These are phyloP conservation scores for Marchantia paleacea DNA, from an alignment of 225 moss, liverwort and hornwort species.

Conservation along the genomic window DNA sequence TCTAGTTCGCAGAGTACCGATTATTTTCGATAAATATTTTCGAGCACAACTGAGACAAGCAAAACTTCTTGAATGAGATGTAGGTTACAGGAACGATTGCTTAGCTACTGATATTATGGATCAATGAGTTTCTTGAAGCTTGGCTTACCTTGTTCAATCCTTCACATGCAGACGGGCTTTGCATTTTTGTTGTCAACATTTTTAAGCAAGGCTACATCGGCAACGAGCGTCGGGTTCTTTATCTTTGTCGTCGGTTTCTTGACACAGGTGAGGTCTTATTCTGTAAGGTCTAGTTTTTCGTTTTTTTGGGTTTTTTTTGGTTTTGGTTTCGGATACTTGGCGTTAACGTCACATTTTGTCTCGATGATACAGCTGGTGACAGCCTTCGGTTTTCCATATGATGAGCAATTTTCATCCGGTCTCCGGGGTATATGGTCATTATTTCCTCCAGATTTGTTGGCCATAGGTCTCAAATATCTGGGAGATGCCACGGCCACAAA, in stretches of 20 bases:
- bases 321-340: neutral
- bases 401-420: conserved; percentile 37
- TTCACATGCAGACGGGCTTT: conserved; percentile 70
- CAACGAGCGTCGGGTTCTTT: conserved; percentile 91
- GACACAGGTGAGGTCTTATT: conserved; percentile 57
- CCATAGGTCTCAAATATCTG: conserved; percentile 60
- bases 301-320: neutral
- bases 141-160: neutral
- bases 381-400: conserved; percentile 79
- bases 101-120: neutral
- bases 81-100: neutral
- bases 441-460: conserved; percentile 87
- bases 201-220: conserved; percentile 82
- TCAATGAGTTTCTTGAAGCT: neutral
- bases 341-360: neutral
- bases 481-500: conserved; percentile 80
- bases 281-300: neutral
- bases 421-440: conserved; percentile 72
- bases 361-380: conserved; percentile 65
- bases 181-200: conserved; percentile 89
- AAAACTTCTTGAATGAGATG: neutral
- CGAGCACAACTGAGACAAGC: neutral
- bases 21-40: neutral
- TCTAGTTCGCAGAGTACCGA: neutral
- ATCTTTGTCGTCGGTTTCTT: conserved; percentile 87